Base-by-base conservation (phyloP, 2,329 filamentous ascomycete genomes). In the Mollisia scopiformis region DNA sequence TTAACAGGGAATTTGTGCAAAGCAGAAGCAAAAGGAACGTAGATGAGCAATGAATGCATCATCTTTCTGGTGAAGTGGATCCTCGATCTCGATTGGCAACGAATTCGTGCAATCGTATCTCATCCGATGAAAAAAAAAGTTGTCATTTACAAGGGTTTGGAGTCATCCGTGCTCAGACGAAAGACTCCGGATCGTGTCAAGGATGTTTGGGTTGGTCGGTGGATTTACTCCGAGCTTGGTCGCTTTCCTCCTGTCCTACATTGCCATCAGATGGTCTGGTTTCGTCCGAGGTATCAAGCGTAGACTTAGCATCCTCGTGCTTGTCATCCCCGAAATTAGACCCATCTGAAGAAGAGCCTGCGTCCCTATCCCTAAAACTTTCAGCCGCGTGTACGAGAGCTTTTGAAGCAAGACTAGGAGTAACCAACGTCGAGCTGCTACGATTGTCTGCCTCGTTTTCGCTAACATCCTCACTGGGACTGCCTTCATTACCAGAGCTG, bases 371-470 rank as follows among this genome's bases (percentile, higher is more conserved):
- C 43, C 43, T 47, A 51, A 23, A 35, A 19, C 52, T 51, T 50
- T 66, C 66, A 33, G 56, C 46, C 23, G 59, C 57, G 25, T 63
- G 62, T 6, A 52, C 31, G n/a, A 65, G 57, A 43, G 58, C 63
- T 55, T 60, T 61, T 19, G 61, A 61, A n/a, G 63, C 60, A 46
- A 65, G 43, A 61, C 37, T 66, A 27, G 65, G 49, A 30, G 30
- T 52, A 19, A 57, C 59, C 10, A 66, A 54, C 14, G 58, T 67
- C 19, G 47, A 61, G 21, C 52, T 59, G 21, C 62, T 68, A 35
- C 62, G 62, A 39, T 59, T 65, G 21, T 70, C 69, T 43, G 53
- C 61, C 49, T 72, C 71, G 46, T 67, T 71, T 13, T 72, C 71
- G 54, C 68, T 72, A 11, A 64, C 64, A 53, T 72, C 68, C 37